Percentiles rank a stretch among this genome's conserved stretches.
These are phyloP conservation scores for Ustilago tritici DNA, from an alignment of 1,284 basidiomycete species.

Conservation along the genomic window DNA sequence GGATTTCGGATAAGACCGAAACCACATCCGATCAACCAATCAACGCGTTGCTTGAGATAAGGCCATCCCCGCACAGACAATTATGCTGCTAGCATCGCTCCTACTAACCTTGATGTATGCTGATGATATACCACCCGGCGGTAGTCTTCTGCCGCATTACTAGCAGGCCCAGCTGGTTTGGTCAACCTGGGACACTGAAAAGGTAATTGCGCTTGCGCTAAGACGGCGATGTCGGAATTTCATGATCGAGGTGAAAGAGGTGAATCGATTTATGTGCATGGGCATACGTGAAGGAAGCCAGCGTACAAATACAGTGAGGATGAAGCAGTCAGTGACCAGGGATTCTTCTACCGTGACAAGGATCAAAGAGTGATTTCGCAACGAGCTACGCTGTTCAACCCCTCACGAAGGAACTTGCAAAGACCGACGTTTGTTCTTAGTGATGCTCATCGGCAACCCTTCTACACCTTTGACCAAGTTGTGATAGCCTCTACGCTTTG, in stretches of 20 bases:
- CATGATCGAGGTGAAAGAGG: not conserved
- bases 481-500: slow-evolving; percentile 65
- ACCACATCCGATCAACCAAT: slow-evolving; percentile 22
- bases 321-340: not conserved
- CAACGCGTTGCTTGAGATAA: slow-evolving; percentile 27
- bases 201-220: too few relatives aligned
- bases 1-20: slow-evolving; percentile 14
- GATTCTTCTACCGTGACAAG: not conserved
- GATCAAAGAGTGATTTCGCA: not conserved
- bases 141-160: too few relatives aligned
- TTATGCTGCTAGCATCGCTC: not conserved
- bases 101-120: not conserved
- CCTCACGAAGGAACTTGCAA: slow-evolving; percentile 34
- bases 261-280: not conserved
- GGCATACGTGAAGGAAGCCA: not conserved
- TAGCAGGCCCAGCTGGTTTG: too few relatives aligned
- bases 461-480: slow-evolving; percentile 57
- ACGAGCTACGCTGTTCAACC: not conserved
- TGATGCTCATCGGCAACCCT: slow-evolving; percentile 58
- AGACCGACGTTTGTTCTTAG: slow-evolving; percentile 47
- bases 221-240: too few relatives aligned
- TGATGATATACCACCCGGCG: not conserved
- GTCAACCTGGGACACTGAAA: too few relatives aligned
- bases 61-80: slow-evolving; percentile 15
- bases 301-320: slow-evolving; percentile 1